Percentiles rank a stretch among this genome's conserved stretches.
Evolutionary conservation across 306 rosid species (phyloP).

Genomic region (Quillaja saponaria): DNA sequence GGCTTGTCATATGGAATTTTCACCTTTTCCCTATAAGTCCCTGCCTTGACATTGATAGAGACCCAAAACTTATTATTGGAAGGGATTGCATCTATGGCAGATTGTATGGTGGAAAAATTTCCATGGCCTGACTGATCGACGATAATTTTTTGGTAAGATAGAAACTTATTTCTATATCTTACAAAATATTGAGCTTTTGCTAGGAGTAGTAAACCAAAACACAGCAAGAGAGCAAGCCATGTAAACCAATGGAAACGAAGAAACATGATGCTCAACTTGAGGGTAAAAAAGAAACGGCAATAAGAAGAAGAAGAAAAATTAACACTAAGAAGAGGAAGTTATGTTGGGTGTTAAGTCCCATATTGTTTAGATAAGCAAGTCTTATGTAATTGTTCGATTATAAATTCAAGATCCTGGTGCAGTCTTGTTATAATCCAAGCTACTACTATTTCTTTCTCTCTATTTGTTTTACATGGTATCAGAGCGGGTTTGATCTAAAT

Average conservation of each 20-base stretch:
- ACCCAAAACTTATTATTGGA: slow-evolving; percentile 55
- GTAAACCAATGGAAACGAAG: slow-evolving; percentile 14
- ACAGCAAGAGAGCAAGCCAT: slow-evolving; percentile 27
- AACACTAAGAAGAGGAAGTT: neutral
- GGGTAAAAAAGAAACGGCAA: neutral
- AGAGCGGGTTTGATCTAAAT: no score
- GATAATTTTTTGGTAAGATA: slow-evolving; percentile 32
- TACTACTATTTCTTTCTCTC: no score
- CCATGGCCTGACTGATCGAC: slow-evolving; percentile 57
- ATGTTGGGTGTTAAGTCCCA: no score
- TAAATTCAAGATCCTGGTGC: no score
- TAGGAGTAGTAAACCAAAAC: slow-evolving; percentile 9
- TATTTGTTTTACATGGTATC: no score
- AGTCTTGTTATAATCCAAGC: no score
- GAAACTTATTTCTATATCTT: slow-evolving; percentile 4
- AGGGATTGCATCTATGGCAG: slow-evolving; percentile 70
- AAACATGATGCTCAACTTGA: slow-evolving; percentile 21
- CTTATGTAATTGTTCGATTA: no score
- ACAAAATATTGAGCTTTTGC: slow-evolving; percentile 30
- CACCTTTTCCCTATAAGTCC: slow-evolving; percentile 76
- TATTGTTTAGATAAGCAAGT: no score
- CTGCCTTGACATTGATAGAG: slow-evolving; percentile 49
- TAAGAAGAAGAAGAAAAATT: neutral
- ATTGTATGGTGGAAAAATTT: slow-evolving; percentile 58
- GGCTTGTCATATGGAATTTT: slow-evolving; percentile 61